phyloP scores from a whole-genome alignment of 108 stramenopile genomes.

The Stephanodiscus triporus region DNA sequence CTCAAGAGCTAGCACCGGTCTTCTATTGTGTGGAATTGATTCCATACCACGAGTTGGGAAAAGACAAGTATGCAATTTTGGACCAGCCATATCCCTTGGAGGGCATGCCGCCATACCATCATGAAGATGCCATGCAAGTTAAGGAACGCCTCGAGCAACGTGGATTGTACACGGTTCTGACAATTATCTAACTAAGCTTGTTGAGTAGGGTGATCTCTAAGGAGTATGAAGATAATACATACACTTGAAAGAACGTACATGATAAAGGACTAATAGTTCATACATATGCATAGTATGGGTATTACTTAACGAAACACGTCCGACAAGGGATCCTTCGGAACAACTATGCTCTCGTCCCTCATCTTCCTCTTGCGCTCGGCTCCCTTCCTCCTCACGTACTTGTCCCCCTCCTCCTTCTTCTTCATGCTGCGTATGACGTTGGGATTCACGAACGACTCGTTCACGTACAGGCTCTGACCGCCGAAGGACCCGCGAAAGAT shows the following conservation, averaged over 20 bases:
- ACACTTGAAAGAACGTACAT: no score
- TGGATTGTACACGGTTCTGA: neutral
- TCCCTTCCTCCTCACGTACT: conserved; percentile 81
- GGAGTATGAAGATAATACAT: no score
- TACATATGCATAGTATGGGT: no score
- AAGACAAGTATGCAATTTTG: conserved; percentile 38
- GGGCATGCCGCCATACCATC: no score
- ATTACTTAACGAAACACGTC: conserved; percentile 74
- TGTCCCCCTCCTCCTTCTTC: conserved; percentile 76
- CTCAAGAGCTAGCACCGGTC: conserved; percentile 55
- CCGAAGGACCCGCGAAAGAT: conserved; percentile 97
- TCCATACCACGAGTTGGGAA: conserved; percentile 67
- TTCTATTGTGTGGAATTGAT: conserved; percentile 62
- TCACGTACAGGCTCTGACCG: conserved; percentile 95
- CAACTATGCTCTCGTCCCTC: conserved; percentile 64
- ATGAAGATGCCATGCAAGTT: no score
- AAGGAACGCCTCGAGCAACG: no score
- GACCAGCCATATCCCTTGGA: no score
- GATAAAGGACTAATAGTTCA: no score
- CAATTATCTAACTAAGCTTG: no score
- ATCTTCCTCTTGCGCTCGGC: conserved; percentile 78
- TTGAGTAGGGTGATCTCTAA: no score
- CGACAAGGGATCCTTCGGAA: conserved; percentile 85
- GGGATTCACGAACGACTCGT: conserved; percentile 93
- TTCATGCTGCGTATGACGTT: conserved; percentile 82